phyloP scores from a whole-genome alignment of 1,139 yeast genomes.

The Kurtzmaniella quercitrusa region DNA sequence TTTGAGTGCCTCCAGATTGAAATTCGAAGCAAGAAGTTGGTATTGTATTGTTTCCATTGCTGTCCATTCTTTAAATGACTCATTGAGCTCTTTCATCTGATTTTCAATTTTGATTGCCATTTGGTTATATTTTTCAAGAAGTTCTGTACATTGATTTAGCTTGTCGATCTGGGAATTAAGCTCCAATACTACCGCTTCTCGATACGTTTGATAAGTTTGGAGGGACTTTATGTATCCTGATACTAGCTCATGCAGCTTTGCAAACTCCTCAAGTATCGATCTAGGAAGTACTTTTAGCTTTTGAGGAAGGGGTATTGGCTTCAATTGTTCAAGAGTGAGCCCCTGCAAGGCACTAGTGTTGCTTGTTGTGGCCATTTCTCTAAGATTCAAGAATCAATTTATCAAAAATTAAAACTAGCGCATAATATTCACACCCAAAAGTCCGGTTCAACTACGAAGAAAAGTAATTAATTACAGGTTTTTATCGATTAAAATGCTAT shows the following conservation, averaged over 20 bases:
- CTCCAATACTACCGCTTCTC: slow-evolving; percentile 14
- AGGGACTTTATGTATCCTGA: slow-evolving; percentile 29
- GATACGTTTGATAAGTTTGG: slow-evolving; percentile 18
- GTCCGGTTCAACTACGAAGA: no score
- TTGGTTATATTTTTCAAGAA: slow-evolving; percentile 25
- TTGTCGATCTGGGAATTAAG: slow-evolving; percentile 19
- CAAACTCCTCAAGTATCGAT: slow-evolving; percentile 22
- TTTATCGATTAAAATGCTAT: neutral
- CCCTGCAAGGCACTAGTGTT: slow-evolving; percentile 5
- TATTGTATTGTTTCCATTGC: slow-evolving; percentile 38
- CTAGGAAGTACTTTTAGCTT: slow-evolving; percentile 27
- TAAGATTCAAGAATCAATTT: neutral
- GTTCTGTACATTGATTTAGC: slow-evolving; percentile 20
- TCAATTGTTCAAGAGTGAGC: slow-evolving; percentile 12
- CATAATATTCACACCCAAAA: no score
- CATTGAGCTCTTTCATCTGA: slow-evolving; percentile 23
- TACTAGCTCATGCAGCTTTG: slow-evolving; percentile 25
- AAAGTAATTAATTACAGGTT: neutral
- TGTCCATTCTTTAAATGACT: slow-evolving; percentile 29
- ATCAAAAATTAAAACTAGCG: neutral
- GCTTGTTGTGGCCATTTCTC: neutral
- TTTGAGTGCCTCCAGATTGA: slow-evolving; percentile 29
- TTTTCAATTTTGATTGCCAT: slow-evolving; percentile 22
- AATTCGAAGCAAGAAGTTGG: slow-evolving; percentile 36
- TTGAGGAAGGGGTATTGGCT: slow-evolving; percentile 29